A percentile compares a stretch with the other conserved stretches of the same genome.
Conservation (phyloP, 192 early-diverging fungal species). For the Entomortierella chlamydospora region DNA sequence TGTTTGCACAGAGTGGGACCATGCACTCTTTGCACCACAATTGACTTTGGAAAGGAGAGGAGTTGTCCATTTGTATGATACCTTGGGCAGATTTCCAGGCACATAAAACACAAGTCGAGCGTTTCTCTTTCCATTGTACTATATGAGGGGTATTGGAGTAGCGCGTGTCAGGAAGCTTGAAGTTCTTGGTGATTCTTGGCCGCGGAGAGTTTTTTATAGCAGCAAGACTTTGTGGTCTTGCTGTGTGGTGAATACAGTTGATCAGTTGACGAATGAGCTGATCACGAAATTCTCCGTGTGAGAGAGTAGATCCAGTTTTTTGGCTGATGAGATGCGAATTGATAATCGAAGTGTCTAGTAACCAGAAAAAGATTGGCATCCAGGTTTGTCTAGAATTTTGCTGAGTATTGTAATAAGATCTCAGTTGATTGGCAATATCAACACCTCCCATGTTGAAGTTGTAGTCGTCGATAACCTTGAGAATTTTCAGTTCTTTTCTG, state of each 20-base stretch:
- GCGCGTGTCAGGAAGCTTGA: neutral
- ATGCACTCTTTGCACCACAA: too few species aligned
- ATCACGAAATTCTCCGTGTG: slow-evolving; percentile 15
- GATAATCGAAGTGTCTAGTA: slow-evolving; percentile 25
- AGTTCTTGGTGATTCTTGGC: slow-evolving; percentile 7
- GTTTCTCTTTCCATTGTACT: neutral
- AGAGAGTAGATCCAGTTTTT: slow-evolving; percentile 10
- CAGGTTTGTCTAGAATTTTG: slow-evolving; percentile 28
- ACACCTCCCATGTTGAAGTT: slow-evolving; percentile 38
- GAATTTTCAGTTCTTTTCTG: slow-evolving; percentile 22
- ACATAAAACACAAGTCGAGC: neutral
- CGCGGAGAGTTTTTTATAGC: slow-evolving; percentile 2
- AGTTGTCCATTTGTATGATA: neutral
- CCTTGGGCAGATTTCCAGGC: slow-evolving; percentile 4
- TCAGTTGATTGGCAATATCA: slow-evolving; percentile 38
- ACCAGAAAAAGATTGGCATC: slow-evolving; percentile 42
- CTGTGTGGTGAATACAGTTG: slow-evolving; percentile 7
- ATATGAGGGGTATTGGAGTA: neutral
- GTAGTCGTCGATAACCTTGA: slow-evolving; percentile 30
- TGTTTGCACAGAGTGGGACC: neutral
- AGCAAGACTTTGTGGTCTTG: neutral
- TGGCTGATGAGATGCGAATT: slow-evolving; percentile 15
- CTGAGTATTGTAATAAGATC: slow-evolving; percentile 29
- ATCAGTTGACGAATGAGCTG: slow-evolving; percentile 12
- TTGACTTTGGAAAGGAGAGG: neutral